These are phyloP conservation scores for Auriscalpium microsporum DNA, from an alignment of 768 basidiomycete species.

Conservation along the genomic window DNA sequence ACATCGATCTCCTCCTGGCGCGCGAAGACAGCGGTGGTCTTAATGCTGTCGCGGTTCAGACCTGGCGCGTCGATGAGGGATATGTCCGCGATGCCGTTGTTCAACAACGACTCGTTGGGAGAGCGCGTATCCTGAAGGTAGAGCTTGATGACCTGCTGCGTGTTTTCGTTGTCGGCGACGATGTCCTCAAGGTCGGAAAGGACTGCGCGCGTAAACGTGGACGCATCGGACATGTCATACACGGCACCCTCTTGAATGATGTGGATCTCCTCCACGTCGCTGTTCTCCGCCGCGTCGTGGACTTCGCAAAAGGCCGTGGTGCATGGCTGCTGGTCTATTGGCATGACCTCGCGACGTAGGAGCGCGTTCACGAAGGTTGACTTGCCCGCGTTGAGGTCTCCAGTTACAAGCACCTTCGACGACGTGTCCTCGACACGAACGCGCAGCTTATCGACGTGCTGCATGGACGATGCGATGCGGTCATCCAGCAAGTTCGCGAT, in stretches of 20 bases:
- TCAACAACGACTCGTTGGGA: slow-evolving; percentile 75
- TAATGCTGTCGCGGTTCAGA: slow-evolving; percentile 87
- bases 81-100: slow-evolving; percentile 94
- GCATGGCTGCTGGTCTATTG: slow-evolving; percentile 96
- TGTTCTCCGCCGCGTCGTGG: slow-evolving; percentile 78
- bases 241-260: slow-evolving; percentile 56
- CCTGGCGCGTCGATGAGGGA: slow-evolving; percentile 98
- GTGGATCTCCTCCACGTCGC: slow-evolving; percentile 78
- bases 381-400: slow-evolving; percentile 97
- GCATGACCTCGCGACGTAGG: slow-evolving; percentile 85
- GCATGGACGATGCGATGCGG: slow-evolving; percentile 62
- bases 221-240: slow-evolving; percentile 65
- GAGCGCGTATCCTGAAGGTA: slow-evolving; percentile 80
- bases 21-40: slow-evolving; percentile 92
- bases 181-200: slow-evolving; percentile 72
- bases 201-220: slow-evolving; percentile 63
- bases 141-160: slow-evolving; percentile 73
- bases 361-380: slow-evolving; percentile 97
- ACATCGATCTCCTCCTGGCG: slow-evolving; percentile 98
- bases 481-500: slow-evolving; percentile 89
- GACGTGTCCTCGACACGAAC: slow-evolving; percentile 84
- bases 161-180: slow-evolving; percentile 63
- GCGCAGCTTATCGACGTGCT: slow-evolving; percentile 79
- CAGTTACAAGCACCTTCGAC: slow-evolving; percentile 95
- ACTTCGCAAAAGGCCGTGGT: slow-evolving; percentile 98